Conservation (phyloP, 208 protist species). For the Leishmania tropica region DNA sequence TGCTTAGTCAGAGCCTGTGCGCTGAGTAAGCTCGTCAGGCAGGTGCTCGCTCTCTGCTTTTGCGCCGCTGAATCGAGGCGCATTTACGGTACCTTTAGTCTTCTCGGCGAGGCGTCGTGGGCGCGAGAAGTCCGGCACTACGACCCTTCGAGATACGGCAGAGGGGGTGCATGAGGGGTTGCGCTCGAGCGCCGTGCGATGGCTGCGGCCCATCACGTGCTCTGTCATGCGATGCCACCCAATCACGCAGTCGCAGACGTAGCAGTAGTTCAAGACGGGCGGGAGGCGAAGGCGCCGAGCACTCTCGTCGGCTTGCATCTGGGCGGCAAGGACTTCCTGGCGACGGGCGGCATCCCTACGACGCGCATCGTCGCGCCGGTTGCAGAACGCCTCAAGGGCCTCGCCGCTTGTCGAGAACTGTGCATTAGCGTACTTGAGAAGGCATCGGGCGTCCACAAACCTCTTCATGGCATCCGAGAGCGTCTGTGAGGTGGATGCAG, state of each 20-base stretch:
- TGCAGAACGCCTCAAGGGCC: conserved; percentile 35
- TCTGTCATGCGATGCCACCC: conserved; percentile 78
- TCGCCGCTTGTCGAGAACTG: conserved; percentile 42
- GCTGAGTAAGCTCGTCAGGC: background rate
- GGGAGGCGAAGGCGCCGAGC: conserved; percentile 45
- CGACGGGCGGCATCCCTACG: conserved; percentile 39
- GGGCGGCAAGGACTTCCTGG: conserved; percentile 17
- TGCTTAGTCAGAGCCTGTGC: background rate
- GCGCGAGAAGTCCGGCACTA: conserved; percentile 39
- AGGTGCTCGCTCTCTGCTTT: background rate
- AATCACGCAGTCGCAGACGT: conserved; percentile 69
- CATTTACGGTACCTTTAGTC: background rate
- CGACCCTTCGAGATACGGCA: conserved; percentile 17
- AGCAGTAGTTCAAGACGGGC: conserved; percentile 87
- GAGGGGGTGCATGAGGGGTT: conserved; percentile 46
- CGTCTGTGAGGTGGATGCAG: conserved; percentile 1
- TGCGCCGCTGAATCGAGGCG: background rate
- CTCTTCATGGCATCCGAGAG: conserved; percentile 66
- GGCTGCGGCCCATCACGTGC: conserved; percentile 64
- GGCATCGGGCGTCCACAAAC: conserved; percentile 77
- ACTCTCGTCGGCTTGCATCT: conserved; percentile 31
- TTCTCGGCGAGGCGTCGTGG: conserved; percentile 15
- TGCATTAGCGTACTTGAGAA: conserved; percentile 65
- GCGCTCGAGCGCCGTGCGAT: conserved; percentile 36
- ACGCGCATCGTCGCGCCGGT: conserved; percentile 44